Evolutionary conservation across 768 basidiomycete genomes (phyloP).

Genomic region (Clitopilus passeckerianus): DNA sequence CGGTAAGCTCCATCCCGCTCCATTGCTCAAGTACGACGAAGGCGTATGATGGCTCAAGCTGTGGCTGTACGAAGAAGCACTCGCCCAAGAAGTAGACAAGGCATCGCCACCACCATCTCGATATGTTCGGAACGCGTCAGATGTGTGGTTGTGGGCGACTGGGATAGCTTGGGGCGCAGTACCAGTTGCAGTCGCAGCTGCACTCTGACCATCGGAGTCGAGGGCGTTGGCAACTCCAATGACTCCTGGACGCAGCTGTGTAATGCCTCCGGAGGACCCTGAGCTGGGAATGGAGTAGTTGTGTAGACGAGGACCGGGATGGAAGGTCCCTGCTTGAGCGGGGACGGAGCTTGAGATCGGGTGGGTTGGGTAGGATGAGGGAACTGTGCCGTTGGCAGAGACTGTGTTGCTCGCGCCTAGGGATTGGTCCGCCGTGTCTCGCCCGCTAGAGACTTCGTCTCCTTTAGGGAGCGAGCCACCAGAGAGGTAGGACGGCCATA

Average conservation of each 20-base stretch:
- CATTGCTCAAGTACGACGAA: constrained; percentile 20
- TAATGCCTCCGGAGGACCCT: constrained; percentile 33
- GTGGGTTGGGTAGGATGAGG: constrained; percentile 8
- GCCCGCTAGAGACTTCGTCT: constrained; percentile 13
- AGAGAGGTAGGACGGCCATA: constrained; percentile 85
- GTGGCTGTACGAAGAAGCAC: background rate
- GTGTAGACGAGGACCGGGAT: constrained; percentile 55
- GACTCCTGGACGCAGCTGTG: constrained; percentile 59
- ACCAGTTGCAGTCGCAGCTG: constrained; percentile 6
- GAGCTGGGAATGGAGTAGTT: constrained; percentile 51
- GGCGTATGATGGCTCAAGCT: constrained; percentile 5
- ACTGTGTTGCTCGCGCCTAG: constrained; percentile 3
- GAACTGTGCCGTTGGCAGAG: constrained; percentile 9
- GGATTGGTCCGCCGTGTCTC: constrained; percentile 6
- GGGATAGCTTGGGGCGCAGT: constrained; percentile 30
- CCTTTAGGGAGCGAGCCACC: constrained; percentile 63
- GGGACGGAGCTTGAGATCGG: constrained; percentile 54
- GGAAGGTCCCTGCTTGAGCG: constrained; percentile 18
- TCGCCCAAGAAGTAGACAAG: background rate
- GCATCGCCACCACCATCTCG: background rate
- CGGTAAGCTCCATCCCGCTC: constrained; percentile 49
- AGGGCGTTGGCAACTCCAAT: constrained; percentile 27
- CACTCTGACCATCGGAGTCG: background rate
- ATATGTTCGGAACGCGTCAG: background rate
- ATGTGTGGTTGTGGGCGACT: constrained; percentile 11